Base-by-base conservation (phyloP, 441 rosid species). In the Bruguiera hainesii region DNA sequence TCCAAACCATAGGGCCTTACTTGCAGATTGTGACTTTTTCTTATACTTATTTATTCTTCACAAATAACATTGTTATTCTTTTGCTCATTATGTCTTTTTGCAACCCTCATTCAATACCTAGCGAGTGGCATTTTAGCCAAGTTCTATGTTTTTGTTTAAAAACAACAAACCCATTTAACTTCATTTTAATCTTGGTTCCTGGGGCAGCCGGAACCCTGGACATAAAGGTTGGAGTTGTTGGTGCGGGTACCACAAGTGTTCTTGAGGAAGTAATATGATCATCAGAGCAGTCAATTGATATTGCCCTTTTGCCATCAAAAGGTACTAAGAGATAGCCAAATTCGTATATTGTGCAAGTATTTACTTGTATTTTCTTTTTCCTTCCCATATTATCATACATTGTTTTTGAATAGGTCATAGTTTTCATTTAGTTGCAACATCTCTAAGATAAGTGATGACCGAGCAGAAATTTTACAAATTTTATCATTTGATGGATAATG, bases 191-290 rank as follows among this genome's bases (percentile, higher is more conserved):
- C 49, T 74, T 75, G 69, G 61, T 58, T 52, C 80, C 66, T 75
- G 91, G 99, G 96, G 90, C 78, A 75, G 99, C 96, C 65, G 87
- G 91, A 76, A 78, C 78, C 60, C 99, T 96, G 65, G 72, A 78
- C 63, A 94, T 85, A 64, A 84, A 79, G 77, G 72, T 94, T 56
- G 90, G 88, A 53, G 98, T 86, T 50, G 98, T 94, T 52, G 98
- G 99, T 76, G 84, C 87, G 60, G 99, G 97, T 74, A 94, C 98
- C 28, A 93, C 97, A 35, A 82, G 93, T 75, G 63, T 87, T 65
- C 87, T 94, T 78, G 79, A 88, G 69, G 87, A 88, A 66, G 81
- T 75, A 58, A 71, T 70, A 72, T 82, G 69, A 63, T 78, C 86
- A 42, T 75, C 85, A 42, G 65, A 78, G 56, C 67, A 65, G 68